Conservation (phyloP, 257 asterid species). For the Catharanthus roseus region DNA sequence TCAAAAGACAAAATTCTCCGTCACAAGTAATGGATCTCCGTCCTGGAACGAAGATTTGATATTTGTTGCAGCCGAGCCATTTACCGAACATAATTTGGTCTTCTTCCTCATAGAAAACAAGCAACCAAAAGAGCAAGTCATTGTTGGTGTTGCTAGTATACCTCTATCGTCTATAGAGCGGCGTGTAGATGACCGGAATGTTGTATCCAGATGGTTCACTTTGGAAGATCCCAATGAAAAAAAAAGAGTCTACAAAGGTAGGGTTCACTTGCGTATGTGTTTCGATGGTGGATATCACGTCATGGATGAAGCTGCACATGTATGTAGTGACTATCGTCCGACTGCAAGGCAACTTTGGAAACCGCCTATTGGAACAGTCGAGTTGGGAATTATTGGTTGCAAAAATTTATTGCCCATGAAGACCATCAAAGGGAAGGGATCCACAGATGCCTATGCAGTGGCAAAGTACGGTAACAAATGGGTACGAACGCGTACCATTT, state of each 20-base stretch:
- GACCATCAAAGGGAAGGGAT: slow-evolving; percentile 58
- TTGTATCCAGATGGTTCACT: slow-evolving; percentile 75
- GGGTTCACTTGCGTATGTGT: slow-evolving; percentile 65
- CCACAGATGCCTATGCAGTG: slow-evolving; percentile 73
- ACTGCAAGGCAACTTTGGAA: slow-evolving; percentile 91
- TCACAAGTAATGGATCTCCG: slow-evolving; percentile 48
- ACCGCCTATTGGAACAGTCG: slow-evolving; percentile 57
- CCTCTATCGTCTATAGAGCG: slow-evolving; percentile 64
- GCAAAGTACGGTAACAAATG: slow-evolving; percentile 86
- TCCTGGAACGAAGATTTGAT: slow-evolving; percentile 75
- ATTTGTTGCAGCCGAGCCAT: slow-evolving; percentile 81
- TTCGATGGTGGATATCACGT: slow-evolving; percentile 95
- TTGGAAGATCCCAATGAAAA: slow-evolving; percentile 58
- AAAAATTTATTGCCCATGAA: slow-evolving; percentile 69
- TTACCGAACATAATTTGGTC: slow-evolving; percentile 42
- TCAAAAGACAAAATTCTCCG: slow-evolving; percentile 50
- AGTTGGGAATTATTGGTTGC: slow-evolving; percentile 75
- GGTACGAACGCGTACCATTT: slow-evolving; percentile 77
- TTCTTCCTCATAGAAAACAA: slow-evolving; percentile 49
- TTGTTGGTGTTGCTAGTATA: slow-evolving; percentile 49
- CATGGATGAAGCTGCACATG: slow-evolving; percentile 74
- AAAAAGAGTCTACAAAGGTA: slow-evolving; percentile 53
- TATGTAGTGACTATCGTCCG: slow-evolving; percentile 84
- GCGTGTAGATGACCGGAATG: slow-evolving; percentile 73
- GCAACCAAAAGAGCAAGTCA: slow-evolving; percentile 39